A percentile compares a stretch with the other conserved stretches of the same genome.
These are phyloP conservation scores for Alternaria sp. DNA, from an alignment of 2,329 filamentous ascomycete species.

Conservation along the genomic window DNA sequence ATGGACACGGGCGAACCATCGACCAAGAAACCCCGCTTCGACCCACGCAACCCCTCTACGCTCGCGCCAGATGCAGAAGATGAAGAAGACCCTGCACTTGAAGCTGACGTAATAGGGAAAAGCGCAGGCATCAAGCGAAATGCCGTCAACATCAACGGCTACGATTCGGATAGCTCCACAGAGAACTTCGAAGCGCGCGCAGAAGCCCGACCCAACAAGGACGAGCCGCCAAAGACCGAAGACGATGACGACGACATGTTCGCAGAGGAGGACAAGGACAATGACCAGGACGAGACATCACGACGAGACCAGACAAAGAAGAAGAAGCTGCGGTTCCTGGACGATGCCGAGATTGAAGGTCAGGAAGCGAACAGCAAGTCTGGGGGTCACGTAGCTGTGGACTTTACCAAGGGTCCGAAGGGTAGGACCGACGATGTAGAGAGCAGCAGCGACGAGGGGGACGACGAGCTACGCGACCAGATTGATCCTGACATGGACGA, in stretches of 20 bases:
- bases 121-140: conserved; percentile 82
- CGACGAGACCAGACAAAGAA: conserved; percentile 66
- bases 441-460: conserved; percentile 64
- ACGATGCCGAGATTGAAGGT: conserved; percentile 75
- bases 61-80: conserved; percentile 83
- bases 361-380: conserved; percentile 77
- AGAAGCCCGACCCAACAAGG: conserved; percentile 62
- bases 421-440: conserved; percentile 69
- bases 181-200: conserved; percentile 85
- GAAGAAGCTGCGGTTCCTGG: conserved; percentile 68
- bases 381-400: conserved; percentile 70
- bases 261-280: conserved; percentile 69
- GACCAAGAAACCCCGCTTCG: conserved; percentile 86
- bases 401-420: conserved; percentile 59
- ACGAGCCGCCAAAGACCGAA: conserved; percentile 54
- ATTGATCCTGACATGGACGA: conserved; percentile 76
- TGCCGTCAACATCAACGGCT: conserved; percentile 95
- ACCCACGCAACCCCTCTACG: conserved; percentile 91
- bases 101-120: conserved; percentile 89
- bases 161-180: conserved; percentile 91
- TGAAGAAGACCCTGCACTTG: conserved; percentile 78
- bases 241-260: conserved; percentile 81
- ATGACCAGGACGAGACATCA: conserved; percentile 63
- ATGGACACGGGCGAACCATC: conserved; percentile 63
- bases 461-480: conserved; percentile 72